Conservation (phyloP, 2,329 filamentous ascomycete genomes). For the Penicillium oxalicum region DNA sequence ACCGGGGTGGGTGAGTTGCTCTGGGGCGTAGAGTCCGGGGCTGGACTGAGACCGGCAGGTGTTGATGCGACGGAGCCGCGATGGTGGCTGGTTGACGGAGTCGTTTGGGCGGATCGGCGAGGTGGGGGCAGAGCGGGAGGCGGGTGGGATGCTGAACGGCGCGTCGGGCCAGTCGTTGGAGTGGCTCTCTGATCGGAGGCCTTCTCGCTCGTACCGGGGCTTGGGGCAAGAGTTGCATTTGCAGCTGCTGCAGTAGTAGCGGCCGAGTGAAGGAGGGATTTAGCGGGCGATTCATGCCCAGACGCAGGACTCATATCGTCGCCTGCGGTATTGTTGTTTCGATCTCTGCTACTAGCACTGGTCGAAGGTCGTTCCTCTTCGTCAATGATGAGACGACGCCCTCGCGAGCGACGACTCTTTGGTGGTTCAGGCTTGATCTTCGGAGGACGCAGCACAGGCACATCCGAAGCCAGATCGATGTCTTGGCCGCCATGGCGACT, state of each 20-base stretch:
- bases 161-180: slow-evolving; percentile 9
- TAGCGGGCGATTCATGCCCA: slow-evolving; percentile 6
- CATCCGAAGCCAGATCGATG: slow-evolving; percentile 16
- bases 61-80: slow-evolving; percentile 9
- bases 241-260: not conserved
- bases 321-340: slow-evolving; percentile 25
- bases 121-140: slow-evolving; percentile 40
- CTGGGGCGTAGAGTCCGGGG: too few species aligned
- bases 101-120: slow-evolving; percentile 31
- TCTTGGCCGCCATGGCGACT: slow-evolving; percentile 49
- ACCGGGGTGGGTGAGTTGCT: too few species aligned
- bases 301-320: slow-evolving; percentile 14
- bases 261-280: not conserved
- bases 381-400: slow-evolving; percentile 29
- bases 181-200: too few species aligned
- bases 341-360: slow-evolving; percentile 19
- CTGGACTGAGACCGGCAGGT: not conserved
- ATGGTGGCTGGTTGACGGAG: slow-evolving; percentile 23
- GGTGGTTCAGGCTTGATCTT: slow-evolving; percentile 39
- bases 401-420: slow-evolving; percentile 40
- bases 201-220: too few species aligned
- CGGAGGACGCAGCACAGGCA: slow-evolving; percentile 15
- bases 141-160: slow-evolving; percentile 30
- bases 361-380: slow-evolving; percentile 23
- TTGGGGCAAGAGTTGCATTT: not conserved